Conservation (phyloP, 1,284 basidiomycete species). For the Bondarzewia mesenterica region DNA sequence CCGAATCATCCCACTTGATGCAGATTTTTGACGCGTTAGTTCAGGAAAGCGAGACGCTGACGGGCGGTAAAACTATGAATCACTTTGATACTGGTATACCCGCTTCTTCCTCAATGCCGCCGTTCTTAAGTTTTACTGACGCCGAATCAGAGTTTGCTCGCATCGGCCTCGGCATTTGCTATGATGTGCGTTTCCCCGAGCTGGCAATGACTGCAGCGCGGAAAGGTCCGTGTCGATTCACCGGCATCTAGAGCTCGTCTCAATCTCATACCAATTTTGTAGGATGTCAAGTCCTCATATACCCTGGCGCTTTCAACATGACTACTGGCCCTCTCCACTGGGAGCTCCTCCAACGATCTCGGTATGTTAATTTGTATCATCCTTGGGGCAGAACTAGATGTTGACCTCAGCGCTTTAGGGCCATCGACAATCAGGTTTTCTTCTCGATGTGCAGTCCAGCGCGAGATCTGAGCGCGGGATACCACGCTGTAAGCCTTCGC, state of each 20-base stretch:
- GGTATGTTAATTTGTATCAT: slow-evolving; percentile 36
- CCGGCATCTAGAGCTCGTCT: background rate
- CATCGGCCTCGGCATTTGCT: slow-evolving; percentile 88
- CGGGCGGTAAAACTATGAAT: slow-evolving; percentile 70
- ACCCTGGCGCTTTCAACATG: slow-evolving; percentile 84
- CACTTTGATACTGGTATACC: slow-evolving; percentile 85
- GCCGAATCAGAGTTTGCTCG: slow-evolving; percentile 87
- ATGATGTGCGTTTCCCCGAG: slow-evolving; percentile 93
- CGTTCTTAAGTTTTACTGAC: background rate
- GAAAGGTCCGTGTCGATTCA: slow-evolving; percentile 68
- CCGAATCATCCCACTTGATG: too few species aligned
- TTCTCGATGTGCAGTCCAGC: slow-evolving; percentile 96
- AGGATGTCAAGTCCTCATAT: slow-evolving; percentile 88
- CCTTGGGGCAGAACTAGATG: background rate
- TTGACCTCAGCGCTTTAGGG: slow-evolving; percentile 39
- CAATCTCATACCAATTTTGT: slow-evolving; percentile 24
- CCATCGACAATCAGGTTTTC: slow-evolving; percentile 94
- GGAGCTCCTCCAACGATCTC: slow-evolving; percentile 84
- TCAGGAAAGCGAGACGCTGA: slow-evolving; percentile 95
- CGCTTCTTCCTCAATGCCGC: background rate
- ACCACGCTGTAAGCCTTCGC: slow-evolving; percentile 86
- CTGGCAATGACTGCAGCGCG: slow-evolving; percentile 88
- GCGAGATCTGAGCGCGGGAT: slow-evolving; percentile 71
- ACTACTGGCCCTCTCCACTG: slow-evolving; percentile 97
- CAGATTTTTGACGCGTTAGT: background rate